Evolutionary conservation across 2,329 filamentous ascomycete species (phyloP), one percentile per base, ranked within the genome.

Genomic region (Coniochaeta pulveracea): DNA sequence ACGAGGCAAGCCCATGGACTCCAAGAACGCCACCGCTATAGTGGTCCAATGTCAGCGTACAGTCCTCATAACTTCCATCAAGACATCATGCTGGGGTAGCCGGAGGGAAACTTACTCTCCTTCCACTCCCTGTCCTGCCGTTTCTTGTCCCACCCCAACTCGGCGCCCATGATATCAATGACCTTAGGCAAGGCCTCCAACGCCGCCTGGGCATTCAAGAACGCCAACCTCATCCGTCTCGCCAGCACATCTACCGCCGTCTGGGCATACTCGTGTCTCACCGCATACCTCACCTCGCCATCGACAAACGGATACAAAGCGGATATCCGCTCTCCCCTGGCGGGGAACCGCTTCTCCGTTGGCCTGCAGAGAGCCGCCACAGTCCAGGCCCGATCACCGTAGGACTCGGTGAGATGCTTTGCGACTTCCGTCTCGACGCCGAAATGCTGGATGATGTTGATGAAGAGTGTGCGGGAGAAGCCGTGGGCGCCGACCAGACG

Each of bases 391-490:
- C 88, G 76, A 58, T 95, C 88, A 44, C 89, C 88, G 52, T 95
- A 96, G 36, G 84, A 83, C 50, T 82, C 74, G 10, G 80, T 81
- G 21, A 95, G 69, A 57, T 95, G 86, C 60, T 85, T 83, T 27
- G 88, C 88, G 14, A 95, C 84, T 47, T 93, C 85, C 12, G 85
- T 93, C 58, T 94, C 88, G 36, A 95, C 62, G 41, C 85, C 85
- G 51, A 85, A 94, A 60, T 93, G 84, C 57, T 95, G 86, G 51
- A 94, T 91, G 22, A 95, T 65, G 57, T 89, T 88, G 66, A 95
- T 94, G 63, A 94, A 94, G 16, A 95, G 75, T 2, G 86, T 70
- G 58, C 86, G 86, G 56, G 80, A 86, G 63, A 79, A 89, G 38
- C 83, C 83, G 56, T 91, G 84, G 6, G 84, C 80, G 45, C 83